Conservation (phyloP, 179 eudicot species). For the Spinacia oleracea region DNA sequence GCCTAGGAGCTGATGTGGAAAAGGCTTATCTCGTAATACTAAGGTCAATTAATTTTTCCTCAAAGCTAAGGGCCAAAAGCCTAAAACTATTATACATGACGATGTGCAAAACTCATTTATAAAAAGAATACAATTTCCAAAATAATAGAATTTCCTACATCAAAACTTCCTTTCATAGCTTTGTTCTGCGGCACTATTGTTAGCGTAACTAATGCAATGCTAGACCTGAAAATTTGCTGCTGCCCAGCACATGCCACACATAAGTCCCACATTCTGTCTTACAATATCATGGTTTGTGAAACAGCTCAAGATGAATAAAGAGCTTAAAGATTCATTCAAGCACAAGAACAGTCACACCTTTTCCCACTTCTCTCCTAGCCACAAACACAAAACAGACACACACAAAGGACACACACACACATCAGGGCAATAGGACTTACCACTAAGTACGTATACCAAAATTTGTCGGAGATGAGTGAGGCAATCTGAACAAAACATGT, state of each 20-base stretch:
- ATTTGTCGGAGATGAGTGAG: constrained; percentile 81
- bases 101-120: neutral
- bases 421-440: constrained; percentile 44
- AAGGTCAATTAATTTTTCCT: neutral
- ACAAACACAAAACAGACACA: too few relatives aligned
- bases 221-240: neutral
- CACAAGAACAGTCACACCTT: neutral
- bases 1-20: neutral
- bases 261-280: neutral
- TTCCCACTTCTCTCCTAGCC: neutral
- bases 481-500: constrained; percentile 75
- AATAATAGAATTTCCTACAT: neutral
- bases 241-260: neutral
- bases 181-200: neutral
- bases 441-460: constrained; percentile 85
- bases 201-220: neutral
- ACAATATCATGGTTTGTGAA: neutral
- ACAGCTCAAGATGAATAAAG: neutral
- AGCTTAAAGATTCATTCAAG: neutral
- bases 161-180: neutral
- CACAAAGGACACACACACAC: neutral
- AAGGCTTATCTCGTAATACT: neutral
- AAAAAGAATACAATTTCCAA: neutral
- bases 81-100: neutral
- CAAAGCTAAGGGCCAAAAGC: neutral